Base-by-base conservation (phyloP, 345 rosid genomes). In the Trapa bicornis region DNA sequence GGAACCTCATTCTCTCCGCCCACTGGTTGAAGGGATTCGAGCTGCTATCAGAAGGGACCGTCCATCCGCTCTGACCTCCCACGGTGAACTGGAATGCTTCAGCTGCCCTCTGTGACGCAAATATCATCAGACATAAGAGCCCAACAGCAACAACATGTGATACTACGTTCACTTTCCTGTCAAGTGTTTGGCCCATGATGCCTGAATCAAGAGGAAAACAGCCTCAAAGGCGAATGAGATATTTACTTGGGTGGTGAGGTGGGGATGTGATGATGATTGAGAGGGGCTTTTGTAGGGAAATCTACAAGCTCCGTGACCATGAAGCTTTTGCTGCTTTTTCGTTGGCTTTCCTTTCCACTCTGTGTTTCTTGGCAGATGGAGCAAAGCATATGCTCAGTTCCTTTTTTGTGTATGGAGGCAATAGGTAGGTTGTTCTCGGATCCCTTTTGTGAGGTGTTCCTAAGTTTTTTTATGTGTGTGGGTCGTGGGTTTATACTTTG, bases 1-100 rank as follows among this genome's bases (percentile, higher is more conserved):
- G 95, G 78, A 95, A 91, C 64, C 99, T 79, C 75, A 64, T 85
- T 2, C 36, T 73, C 53, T 87, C 85, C 14, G 97, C 97, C 99
- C 99, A 95, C 47, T 82, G 83, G 68, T 74, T 75, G 36, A 78
- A 83, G 68, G 38, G 69, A 50, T 71, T 70, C 16, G 79, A 47
- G 22, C n/a, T 58, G 70, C 66, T 8, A 52, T 84, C 78, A 17
- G 80, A 63, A 16, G 84, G 85, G 47, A 83, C 78, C 13, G 75
- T 73, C 99, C 99, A 95, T 1, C 89, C 87, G 10, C 68, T 76
- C 16, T 78, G 68, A 56, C 80, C 94, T 66, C 90, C 96, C 11
- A 89, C 90, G 0, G 48, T 68, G 73, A 86, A 91, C 71, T 85
- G 84, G 54, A 70, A 73, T 70, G 93, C 97, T 65, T 63, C 43